Evolutionary conservation across 768 basidiomycete genomes (phyloP).

Genomic region (Naganishia antarctica): DNA sequence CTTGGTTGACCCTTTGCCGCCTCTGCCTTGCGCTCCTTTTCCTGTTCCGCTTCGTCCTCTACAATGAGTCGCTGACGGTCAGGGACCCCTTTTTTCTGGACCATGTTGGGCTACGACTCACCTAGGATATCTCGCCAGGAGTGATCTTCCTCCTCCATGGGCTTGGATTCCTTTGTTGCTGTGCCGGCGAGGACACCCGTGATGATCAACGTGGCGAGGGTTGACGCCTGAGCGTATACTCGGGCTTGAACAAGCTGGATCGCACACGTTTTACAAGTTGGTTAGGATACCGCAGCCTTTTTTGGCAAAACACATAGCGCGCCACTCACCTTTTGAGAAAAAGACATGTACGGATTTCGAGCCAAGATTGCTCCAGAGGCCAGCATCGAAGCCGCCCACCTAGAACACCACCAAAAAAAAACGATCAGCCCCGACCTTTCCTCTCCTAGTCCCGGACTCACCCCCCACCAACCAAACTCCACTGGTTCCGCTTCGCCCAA

Average conservation of each 20-base stretch:
- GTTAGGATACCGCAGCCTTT: not conserved
- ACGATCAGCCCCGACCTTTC: not conserved
- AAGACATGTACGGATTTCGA: constrained; percentile 38
- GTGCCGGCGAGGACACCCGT: constrained; percentile 40
- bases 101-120: constrained; percentile 14
- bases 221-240: constrained; percentile 48
- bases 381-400: constrained; percentile 45
- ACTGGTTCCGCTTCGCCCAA: constrained; percentile 44
- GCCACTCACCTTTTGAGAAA: constrained; percentile 44
- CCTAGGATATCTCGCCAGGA: constrained; percentile 46
- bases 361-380: constrained; percentile 39
- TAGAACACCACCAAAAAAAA: constrained; percentile 14
- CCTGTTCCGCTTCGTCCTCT: constrained; percentile 13
- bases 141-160: constrained; percentile 37
- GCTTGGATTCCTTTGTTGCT: constrained; percentile 26
- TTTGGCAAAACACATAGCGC: not conserved
- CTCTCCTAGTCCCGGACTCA: constrained; percentile 31
- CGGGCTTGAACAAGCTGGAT: constrained; percentile 49
- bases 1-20: not conserved
- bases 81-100: not conserved
- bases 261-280: not conserved
- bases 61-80: not conserved
- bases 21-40: constrained; percentile 13
- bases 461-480: constrained; percentile 40
- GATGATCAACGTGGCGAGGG: constrained; percentile 41